Conservation (phyloP, 2,329 filamentous ascomycete species). For the Aspergillus aculeatinus region DNA sequence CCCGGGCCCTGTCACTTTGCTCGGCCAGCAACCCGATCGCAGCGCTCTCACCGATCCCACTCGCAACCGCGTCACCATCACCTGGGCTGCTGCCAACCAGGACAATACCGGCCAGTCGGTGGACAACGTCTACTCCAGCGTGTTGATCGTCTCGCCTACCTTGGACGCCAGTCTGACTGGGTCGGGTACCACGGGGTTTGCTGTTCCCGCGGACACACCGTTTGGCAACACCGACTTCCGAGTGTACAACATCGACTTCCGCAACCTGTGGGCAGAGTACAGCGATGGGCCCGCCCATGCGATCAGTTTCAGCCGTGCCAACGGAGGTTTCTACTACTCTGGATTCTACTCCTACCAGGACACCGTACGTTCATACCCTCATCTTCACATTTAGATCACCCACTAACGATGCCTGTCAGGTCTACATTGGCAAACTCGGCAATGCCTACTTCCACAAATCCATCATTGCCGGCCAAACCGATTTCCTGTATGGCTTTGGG, state of each 20-base stretch:
- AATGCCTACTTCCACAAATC: conserved; percentile 64
- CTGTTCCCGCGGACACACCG: conserved; percentile 60
- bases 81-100: conserved; percentile 58
- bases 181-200: conserved; percentile 60
- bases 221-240: conserved; percentile 65
- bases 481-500: conserved; percentile 69
- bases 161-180: conserved; percentile 63
- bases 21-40: conserved; percentile 54
- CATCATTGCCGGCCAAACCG: conserved; percentile 64
- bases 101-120: conserved; percentile 35
- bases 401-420: conserved; percentile 17
- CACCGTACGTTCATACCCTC: conserved; percentile 45
- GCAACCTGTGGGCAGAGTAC: conserved; percentile 57
- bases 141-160: conserved; percentile 63
- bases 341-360: conserved; percentile 69
- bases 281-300: conserved; percentile 60
- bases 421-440: conserved; percentile 66
- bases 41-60: conserved; percentile 45
- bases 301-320: conserved; percentile 61
- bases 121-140: conserved; percentile 64
- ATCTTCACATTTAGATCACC: no score
- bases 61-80: conserved; percentile 56
- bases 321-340: conserved; percentile 66
- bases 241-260: conserved; percentile 66
- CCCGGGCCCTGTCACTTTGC: conserved; percentile 58